Conservation (phyloP, 2,329 filamentous ascomycete species). For the Colletotrichum liaoningense region DNA sequence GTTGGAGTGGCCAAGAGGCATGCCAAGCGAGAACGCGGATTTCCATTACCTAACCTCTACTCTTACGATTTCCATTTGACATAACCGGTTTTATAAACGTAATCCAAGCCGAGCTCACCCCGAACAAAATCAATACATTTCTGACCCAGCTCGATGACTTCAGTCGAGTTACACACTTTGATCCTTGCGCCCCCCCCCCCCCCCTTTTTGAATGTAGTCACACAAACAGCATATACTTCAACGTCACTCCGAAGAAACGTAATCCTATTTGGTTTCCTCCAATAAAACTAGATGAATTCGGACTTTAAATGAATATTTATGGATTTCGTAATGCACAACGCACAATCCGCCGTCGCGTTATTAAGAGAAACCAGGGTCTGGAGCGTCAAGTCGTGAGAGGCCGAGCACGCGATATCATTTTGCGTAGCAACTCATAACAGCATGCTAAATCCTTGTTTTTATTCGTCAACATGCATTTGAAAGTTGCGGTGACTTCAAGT, state of each 20-base stretch:
- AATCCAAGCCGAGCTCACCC: not conserved
- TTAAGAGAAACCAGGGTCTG: not conserved
- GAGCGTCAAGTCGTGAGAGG: not conserved
- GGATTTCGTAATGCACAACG: not conserved
- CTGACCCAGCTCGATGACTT: not conserved
- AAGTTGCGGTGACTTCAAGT: not conserved
- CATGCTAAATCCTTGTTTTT: not conserved
- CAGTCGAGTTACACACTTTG: not conserved
- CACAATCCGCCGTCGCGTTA: too few species aligned
- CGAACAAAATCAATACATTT: not conserved
- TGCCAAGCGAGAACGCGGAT: constrained; percentile 20
- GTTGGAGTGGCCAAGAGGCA: constrained; percentile 18
- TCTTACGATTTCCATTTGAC: constrained; percentile 21
- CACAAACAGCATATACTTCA: not conserved
- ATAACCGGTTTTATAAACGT: constrained; percentile 19
- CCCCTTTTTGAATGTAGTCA: not conserved
- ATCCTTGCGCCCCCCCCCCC: not conserved
- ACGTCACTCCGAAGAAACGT: not conserved
- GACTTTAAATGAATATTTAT: not conserved
- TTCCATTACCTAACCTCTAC: constrained; percentile 23
- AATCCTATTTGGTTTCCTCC: not conserved
- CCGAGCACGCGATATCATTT: not conserved
- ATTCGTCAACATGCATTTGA: not conserved
- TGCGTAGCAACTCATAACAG: not conserved
- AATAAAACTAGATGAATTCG: not conserved